phyloP scores from a whole-genome alignment of 192 early-diverging fungal genomes.

The Jimgerdemannia flammicorona region DNA sequence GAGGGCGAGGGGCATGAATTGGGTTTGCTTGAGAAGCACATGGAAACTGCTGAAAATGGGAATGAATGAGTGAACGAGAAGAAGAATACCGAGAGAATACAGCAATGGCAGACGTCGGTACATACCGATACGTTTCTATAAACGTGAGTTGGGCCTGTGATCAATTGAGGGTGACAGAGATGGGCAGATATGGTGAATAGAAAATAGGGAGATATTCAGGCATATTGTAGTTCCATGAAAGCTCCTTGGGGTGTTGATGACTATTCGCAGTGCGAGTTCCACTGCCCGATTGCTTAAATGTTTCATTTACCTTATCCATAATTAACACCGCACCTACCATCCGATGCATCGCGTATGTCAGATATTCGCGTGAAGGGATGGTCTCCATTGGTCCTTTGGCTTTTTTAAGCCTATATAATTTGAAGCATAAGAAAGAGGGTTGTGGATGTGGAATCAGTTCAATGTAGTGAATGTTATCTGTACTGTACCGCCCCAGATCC shows the following conservation, averaged over 20 bases:
- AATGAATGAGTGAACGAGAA: not conserved
- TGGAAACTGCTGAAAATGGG: conserved; percentile 21
- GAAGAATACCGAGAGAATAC: too few species aligned
- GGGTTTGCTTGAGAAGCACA: conserved; percentile 29
- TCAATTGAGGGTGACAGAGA: too few species aligned
- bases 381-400: conserved; percentile 10
- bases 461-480: not conserved
- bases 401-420: conserved; percentile 5
- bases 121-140: too few species aligned
- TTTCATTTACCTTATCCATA: conserved; percentile 14
- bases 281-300: not conserved
- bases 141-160: too few species aligned
- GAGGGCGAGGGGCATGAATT: conserved; percentile 44
- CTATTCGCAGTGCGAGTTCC: not conserved
- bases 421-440: not conserved
- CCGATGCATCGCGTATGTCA: conserved; percentile 11
- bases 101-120: too few species aligned
- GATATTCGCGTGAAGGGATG: conserved; percentile 14
- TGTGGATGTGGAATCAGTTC: not conserved
- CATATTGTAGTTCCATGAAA: too few species aligned
- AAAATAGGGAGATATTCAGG: too few species aligned
- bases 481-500: not conserved
- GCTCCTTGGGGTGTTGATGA: not conserved
- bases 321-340: conserved; percentile 4
- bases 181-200: too few species aligned